A percentile compares a stretch with the other conserved stretches of the same genome.
These are phyloP conservation scores for Colletotrichum noveboracense DNA, from an alignment of 2,329 filamentous ascomycete genomes.

Conservation along the genomic window DNA sequence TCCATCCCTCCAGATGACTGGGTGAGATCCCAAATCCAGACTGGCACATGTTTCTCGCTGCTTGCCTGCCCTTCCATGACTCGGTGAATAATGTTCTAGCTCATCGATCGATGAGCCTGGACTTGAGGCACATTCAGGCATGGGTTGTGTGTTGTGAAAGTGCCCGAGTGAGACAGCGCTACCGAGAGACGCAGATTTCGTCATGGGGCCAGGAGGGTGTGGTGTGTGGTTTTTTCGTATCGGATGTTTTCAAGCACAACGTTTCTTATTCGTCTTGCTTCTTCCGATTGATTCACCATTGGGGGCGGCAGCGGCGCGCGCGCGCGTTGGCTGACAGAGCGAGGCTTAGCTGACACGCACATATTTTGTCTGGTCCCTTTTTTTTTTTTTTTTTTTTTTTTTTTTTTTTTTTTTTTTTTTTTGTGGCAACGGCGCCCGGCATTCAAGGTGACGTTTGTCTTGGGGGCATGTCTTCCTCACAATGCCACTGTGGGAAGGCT, in stretches of 20 bases:
- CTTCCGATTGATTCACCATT: not conserved
- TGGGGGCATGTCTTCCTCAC: not conserved
- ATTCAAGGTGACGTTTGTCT: not conserved
- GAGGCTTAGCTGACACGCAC: not conserved
- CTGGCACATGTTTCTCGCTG: not conserved
- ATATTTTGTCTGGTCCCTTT: not conserved
- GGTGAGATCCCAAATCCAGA: not conserved
- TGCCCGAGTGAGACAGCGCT: not conserved
- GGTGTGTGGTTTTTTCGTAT: not conserved
- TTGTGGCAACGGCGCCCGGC: not conserved
- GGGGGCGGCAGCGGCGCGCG: not conserved
- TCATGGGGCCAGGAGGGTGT: not conserved
- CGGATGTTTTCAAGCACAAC: not conserved
- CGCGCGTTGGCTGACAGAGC: not conserved
- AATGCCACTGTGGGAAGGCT: not conserved
- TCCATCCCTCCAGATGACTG: not conserved
- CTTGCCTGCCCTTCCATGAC: not conserved
- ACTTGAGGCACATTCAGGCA: not conserved
- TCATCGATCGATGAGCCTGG: conserved; percentile 5
- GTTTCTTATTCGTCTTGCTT: not conserved
- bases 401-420: not conserved
- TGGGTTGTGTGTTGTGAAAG: not conserved
- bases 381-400: not conserved
- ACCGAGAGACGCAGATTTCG: not conserved
- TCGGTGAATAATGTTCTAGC: not conserved